Conservation (phyloP, 176 grass and related monocot genomes). For the Ampelocalamus luodianensis region DNA sequence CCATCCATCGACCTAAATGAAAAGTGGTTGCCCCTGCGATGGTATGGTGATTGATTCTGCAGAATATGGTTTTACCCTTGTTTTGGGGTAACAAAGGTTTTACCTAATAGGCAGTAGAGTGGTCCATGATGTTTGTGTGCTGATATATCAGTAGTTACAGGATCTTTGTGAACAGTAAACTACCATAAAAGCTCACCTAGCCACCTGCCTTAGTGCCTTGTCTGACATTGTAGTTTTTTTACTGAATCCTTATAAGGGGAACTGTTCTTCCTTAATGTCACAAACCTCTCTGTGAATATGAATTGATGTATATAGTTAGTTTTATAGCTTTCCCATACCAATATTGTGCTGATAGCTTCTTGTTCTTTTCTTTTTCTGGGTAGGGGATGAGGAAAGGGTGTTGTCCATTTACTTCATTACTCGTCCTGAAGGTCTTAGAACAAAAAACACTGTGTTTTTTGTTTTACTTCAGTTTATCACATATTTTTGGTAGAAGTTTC, state of each 20-base stretch:
- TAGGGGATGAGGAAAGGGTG: neutral
- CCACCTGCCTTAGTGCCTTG: neutral
- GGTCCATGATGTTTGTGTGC: conserved; percentile 6
- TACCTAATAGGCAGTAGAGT: neutral
- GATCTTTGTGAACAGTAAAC: neutral
- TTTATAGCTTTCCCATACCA: neutral
- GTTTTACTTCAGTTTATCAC: neutral
- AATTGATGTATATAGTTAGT: neutral
- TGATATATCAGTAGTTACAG: neutral
- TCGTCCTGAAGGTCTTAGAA: neutral
- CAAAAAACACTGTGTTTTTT: neutral
- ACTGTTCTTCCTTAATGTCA: neutral
- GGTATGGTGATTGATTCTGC: conserved; percentile 31
- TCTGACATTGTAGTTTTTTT: neutral
- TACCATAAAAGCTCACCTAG: neutral
- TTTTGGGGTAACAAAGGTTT: conserved; percentile 10
- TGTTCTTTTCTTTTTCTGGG: neutral
- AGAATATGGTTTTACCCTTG: neutral
- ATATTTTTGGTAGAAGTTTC: neutral
- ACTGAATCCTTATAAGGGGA: neutral
- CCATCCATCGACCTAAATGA: neutral
- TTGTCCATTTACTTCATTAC: neutral
- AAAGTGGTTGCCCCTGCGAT: neutral
- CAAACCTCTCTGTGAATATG: neutral
- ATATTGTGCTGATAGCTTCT: neutral